These are phyloP conservation scores for Spergularia azorica DNA, from an alignment of 179 eudicot genomes.

Conservation along the genomic window DNA sequence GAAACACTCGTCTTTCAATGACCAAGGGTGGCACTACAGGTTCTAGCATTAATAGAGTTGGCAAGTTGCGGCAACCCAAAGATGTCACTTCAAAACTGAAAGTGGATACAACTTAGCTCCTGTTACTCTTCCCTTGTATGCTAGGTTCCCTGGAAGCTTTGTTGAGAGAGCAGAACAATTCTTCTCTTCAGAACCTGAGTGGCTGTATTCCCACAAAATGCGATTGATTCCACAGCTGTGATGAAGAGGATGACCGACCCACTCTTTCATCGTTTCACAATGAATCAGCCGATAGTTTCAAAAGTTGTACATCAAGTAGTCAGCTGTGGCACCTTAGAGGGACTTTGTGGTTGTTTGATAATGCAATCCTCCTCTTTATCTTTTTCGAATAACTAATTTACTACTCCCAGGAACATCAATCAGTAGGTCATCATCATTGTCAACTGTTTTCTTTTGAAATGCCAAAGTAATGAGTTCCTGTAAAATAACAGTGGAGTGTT, in stretches of 20 bases:
- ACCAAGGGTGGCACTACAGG: conserved; percentile 43
- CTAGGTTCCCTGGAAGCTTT: conserved; percentile 74
- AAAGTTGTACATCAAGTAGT: not conserved
- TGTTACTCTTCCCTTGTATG: conserved; percentile 52
- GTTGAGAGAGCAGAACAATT: conserved; percentile 72
- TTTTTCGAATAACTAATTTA: conserved; percentile 51
- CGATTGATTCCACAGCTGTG: not conserved
- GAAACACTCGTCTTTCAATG: conserved; percentile 45
- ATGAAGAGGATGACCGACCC: not conserved
- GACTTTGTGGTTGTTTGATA: conserved; percentile 25
- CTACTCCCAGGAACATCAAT: conserved; percentile 74
- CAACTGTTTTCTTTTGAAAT: conserved; percentile 19
- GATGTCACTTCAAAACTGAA: conserved; percentile 46
- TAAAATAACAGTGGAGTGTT: not conserved
- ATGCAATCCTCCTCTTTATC: conserved; percentile 14
- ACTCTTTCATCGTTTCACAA: not conserved
- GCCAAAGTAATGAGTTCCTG: conserved; percentile 39
- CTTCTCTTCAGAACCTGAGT: conserved; percentile 45
- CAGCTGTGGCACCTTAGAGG: not conserved
- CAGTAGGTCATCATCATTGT: conserved; percentile 56
- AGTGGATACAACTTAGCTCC: conserved; percentile 25
- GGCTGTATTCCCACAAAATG: not conserved
- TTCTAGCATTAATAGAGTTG: conserved; percentile 32
- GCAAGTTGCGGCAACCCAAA: conserved; percentile 53
- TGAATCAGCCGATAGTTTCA: not conserved